Base-by-base conservation (phyloP, 2,329 filamentous ascomycete genomes). In the Fusarium sp. region DNA sequence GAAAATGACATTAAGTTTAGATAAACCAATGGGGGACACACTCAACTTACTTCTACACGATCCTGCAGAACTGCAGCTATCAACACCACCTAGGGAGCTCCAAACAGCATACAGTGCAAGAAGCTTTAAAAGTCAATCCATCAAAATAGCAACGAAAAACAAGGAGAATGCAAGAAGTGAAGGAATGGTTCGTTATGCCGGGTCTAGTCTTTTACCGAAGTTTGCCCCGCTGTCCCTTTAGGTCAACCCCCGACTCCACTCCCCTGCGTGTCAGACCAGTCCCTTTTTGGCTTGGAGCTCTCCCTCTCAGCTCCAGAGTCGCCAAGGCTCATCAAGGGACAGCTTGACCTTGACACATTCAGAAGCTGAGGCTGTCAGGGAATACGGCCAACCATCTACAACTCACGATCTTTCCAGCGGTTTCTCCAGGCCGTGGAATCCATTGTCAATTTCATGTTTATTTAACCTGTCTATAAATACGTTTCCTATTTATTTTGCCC, bases 291-390 rank as follows among this genome's bases (percentile, higher is more conserved):
- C 61, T 64, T 76, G 73, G 66, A 77, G 78, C 70, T 76, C 60
- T 65, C 47, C 38, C 57, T 54, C 57, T 62, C 59, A 64, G 61
- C 62, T 72, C 65, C 27, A 64, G 68, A 71, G 40, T 60, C 54
- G 70, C 68, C 65, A 68, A 66, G 54, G 31, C 47, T 60, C 69
- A 54, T 54, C 56, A 59, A 72, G 72, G 77, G 76, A 79, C 79
- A 80, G 78, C 78, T 80, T 79, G 75, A 80, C 77, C 62, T 77
- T 65, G 65, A 69, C 76, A 78, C 71, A 67, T 72, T 64, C 69
- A 71, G 69, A 70, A 66, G 40, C 71, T 75, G 74, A 77, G 76
- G 69, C 66, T 75, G 63, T 66, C 66, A 72, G 67, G 66, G 69
- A 71, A 71, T 14, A 71, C 59, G 57, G 67, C 67, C 47, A 54